phyloP scores from a whole-genome alignment of 805 yeast genomes.

The Sungouiozyma intestinalis region DNA sequence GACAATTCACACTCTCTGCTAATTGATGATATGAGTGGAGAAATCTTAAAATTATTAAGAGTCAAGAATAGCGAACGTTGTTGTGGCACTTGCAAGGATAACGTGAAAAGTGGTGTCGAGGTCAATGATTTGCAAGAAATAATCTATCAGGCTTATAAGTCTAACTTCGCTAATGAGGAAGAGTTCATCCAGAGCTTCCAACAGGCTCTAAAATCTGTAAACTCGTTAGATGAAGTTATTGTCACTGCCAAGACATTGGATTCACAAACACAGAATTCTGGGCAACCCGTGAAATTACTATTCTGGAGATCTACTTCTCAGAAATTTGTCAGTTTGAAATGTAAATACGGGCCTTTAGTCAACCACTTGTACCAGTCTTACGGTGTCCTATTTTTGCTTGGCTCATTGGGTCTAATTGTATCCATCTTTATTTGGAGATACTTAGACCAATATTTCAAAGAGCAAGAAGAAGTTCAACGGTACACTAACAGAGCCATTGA shows the following conservation, averaged over 20 bases:
- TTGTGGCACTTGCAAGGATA: constrained; percentile 41
- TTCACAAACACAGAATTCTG: neutral
- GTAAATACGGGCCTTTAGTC: constrained; percentile 34
- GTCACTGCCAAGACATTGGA: neutral
- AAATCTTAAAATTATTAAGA: constrained; percentile 50
- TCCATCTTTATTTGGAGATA: constrained; percentile 21
- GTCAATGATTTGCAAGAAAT: constrained; percentile 36
- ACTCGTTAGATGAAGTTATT: neutral
- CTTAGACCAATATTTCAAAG: constrained; percentile 27
- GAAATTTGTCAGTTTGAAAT: constrained; percentile 40
- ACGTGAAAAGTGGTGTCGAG: constrained; percentile 39
- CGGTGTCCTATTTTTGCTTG: neutral
- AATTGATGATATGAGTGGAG: constrained; percentile 49
- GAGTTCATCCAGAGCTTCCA: constrained; percentile 11
- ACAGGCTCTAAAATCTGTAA: neutral
- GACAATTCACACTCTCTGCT: constrained; percentile 61
- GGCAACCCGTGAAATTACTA: neutral
- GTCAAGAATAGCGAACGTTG: constrained; percentile 48
- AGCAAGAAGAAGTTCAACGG: constrained; percentile 34
- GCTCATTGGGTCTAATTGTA: neutral
- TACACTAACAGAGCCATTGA: constrained; percentile 21
- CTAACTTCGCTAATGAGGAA: constrained; percentile 61
- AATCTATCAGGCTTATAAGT: constrained; percentile 18
- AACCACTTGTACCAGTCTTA: neutral
- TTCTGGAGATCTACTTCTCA: constrained; percentile 53